Evolutionary conservation across 163 green algal genomes (phyloP), one percentile per base, ranked within the genome.

Genomic region (Picocystis sp.): DNA sequence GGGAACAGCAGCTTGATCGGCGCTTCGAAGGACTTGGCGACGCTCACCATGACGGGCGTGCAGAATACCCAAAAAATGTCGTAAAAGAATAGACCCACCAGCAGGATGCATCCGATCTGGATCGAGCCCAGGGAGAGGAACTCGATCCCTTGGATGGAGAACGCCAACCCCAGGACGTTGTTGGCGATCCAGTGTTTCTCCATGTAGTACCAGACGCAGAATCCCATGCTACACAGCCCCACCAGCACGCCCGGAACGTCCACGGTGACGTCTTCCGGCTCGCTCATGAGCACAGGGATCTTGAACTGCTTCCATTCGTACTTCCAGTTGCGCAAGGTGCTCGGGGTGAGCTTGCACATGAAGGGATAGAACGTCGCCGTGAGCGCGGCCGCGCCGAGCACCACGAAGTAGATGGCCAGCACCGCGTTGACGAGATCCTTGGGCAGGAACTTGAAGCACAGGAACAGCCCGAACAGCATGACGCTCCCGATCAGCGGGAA

Each of bases 51-150:
- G 6, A 96, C 87, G 9, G 87, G 87, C 2, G 87, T 98, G 74
- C 71, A 93, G 65, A 94, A 94, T 21, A 96, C 90, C 90, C 90
- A 98, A 66, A 98, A 98, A 55, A 98, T 89, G 74, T 98, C 90
- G 51, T 95, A 96, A 44, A 95, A 82, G 62, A 96, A 96, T 9
- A 98, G 73, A 1, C 87, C 87, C 11, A 47, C 62, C 10, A 95
- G 71, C 22, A 77, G 52, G 41, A 77, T 77, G 22, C 35, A 42
- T 3, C 68, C 68, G 33, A 75, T 73, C 53, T 71, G 63, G 52
- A 77, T 62, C 8, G 49, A 63, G 2, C 67, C 68, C 8, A 77
- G 33, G 3, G 68, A 76, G 3, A 77, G 69, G 61, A 90, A 81
- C 71, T 97, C 89, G 13, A 97, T 90, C 29, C 89, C 89, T 58